These are phyloP conservation scores for Brettanomyces bruxellensis DNA, from an alignment of 805 yeast species.

Conservation along the genomic window DNA sequence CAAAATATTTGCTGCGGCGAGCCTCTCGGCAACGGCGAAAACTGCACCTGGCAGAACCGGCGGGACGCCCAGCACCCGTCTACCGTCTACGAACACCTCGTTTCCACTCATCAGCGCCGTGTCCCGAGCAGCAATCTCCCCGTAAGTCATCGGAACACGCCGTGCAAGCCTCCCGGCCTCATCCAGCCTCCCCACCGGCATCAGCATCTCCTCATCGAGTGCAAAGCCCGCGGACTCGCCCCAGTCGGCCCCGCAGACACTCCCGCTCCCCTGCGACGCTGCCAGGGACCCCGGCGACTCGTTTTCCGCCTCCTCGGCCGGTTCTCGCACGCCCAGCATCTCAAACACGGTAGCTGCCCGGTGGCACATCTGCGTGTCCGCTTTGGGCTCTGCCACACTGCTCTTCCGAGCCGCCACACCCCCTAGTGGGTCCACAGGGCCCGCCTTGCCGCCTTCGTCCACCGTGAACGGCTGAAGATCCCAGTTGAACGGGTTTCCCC, in stretches of 20 bases:
- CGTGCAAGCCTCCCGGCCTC: neutral
- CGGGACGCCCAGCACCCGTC: neutral
- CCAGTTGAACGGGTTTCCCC: conserved; percentile 23
- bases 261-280: no score
- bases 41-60: neutral
- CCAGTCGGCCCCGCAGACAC: no score
- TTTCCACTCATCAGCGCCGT: neutral
- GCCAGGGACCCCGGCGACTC: neutral
- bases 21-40: neutral
- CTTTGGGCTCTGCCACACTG: neutral
- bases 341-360: conserved; percentile 1
- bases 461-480: conserved; percentile 15
- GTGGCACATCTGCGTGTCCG: neutral
- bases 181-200: conserved; percentile 8
- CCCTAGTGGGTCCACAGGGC: neutral
- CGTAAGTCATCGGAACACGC: neutral
- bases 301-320: neutral
- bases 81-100: neutral
- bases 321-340: neutral
- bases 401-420: neutral
- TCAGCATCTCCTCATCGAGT: conserved; percentile 16
- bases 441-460: neutral
- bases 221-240: conserved; percentile 12
- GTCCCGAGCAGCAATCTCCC: neutral
- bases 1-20: neutral